These are phyloP conservation scores for Physcomitrellopsis africana DNA, from an alignment of 225 moss, liverwort and hornwort genomes.

Conservation along the genomic window DNA sequence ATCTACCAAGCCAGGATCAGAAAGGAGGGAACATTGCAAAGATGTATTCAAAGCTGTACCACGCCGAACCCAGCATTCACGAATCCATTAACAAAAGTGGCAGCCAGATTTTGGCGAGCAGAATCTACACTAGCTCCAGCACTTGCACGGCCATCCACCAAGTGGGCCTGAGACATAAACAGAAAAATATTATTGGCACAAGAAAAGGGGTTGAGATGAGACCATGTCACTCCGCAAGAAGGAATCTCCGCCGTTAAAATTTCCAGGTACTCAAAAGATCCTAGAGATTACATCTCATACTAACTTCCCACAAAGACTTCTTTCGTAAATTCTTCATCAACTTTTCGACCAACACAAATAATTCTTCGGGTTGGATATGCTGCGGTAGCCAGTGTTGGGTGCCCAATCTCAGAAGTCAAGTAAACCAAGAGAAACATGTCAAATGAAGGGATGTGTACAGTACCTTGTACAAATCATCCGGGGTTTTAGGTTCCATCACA, in stretches of 20 bases:
- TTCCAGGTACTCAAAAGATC: neutral
- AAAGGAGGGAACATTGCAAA: neutral
- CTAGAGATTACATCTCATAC: constrained; percentile 13
- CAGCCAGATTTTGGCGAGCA: constrained; percentile 92
- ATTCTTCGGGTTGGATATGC: neutral
- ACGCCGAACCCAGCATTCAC: constrained; percentile 97
- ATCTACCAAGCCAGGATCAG: constrained; percentile 12
- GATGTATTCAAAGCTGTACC: constrained; percentile 45
- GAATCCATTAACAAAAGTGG: constrained; percentile 94
- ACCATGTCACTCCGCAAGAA: constrained; percentile 1
- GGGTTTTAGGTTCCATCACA: constrained; percentile 99
- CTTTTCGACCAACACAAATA: neutral
- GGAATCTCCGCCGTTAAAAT: neutral
- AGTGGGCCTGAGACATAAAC: constrained; percentile 68
- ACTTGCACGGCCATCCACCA: constrained; percentile 95
- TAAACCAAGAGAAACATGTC: neutral
- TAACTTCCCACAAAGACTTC: constrained; percentile 2
- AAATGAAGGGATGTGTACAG: constrained; percentile 9
- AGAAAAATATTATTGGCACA: constrained; percentile 25
- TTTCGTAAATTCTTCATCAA: neutral
- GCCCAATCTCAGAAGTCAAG: constrained; percentile 3
- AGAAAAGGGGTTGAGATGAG: constrained; percentile 14
- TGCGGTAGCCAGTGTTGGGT: constrained; percentile 1
- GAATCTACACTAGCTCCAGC: constrained; percentile 97
- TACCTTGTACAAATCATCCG: constrained; percentile 97